Base-by-base conservation (phyloP, 768 basidiomycete species). In the button mushroom (Agaricus bisporus) region DNA sequence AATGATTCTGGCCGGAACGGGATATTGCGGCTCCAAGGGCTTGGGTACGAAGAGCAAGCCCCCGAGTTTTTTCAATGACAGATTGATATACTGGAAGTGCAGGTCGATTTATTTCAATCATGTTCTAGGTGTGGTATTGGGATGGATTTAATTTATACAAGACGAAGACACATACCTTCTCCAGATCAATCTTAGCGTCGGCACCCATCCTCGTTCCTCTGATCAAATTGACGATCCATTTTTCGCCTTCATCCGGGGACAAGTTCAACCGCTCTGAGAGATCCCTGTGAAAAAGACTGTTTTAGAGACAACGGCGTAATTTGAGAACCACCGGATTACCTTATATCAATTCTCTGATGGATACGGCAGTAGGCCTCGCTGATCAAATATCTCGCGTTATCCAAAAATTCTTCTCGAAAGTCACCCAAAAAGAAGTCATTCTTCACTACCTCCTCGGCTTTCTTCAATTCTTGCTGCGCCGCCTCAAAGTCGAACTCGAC, bases 151-250 rank as follows among this genome's bases (percentile, higher is more conserved):
- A 46, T 12, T 28, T 6, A 15, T 3, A 17, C 3, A 48, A 32
- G 17, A 48, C n/a, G 6, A 48, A 18, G 11, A 20, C 14, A 32
- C 73, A 37, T 56, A 90, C 93, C 77, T 95, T 93, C 70, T 95
- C 93, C 25, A 98, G 77, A 68, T 98, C 95, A 56, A 98, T 98
- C 74, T 95, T 97, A 48, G 95, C 95, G 61, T 98, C 95, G 1
- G 91, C 87, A 12, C 92, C 92, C 88, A 95, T 92, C 43, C 93
- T 82, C 5, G 95, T 95, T 70, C 98, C 97, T 32, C 97, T 85
- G 63, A 98, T 97, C 57, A 98, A 87, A 74, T 98, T 98, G 63
- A 98, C 97, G 57, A 98, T 95, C 95, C 95, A 99, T 63, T 95
- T 95, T 67, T 99, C 97, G 48, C 95, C 97, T 65, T 98, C 97